A percentile compares a stretch with the other conserved stretches of the same genome.
These are phyloP conservation scores for Tephrocybe sp. DNA, from an alignment of 768 basidiomycete species.

Conservation along the genomic window DNA sequence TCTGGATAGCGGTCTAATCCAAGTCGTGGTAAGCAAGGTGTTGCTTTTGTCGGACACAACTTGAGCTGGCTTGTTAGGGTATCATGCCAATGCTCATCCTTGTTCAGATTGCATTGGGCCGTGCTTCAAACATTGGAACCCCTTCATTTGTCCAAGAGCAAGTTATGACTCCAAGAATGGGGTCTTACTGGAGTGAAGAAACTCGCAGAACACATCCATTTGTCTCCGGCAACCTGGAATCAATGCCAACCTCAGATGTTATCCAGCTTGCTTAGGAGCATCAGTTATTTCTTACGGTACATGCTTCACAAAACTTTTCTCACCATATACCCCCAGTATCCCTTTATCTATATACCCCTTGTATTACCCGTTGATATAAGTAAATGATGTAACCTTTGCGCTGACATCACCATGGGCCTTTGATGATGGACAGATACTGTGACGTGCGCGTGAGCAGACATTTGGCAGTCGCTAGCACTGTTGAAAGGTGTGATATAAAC, in stretches of 20 bases:
- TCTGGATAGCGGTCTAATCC: conserved; percentile 16
- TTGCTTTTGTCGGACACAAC: not conserved
- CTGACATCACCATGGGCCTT: no score
- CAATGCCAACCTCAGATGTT: not conserved
- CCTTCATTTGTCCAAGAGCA: not conserved
- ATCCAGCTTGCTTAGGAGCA: not conserved
- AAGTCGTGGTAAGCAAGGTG: conserved; percentile 15
- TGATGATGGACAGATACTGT: no score
- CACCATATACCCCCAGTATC: not conserved
- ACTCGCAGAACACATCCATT: not conserved
- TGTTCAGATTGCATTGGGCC: conserved; percentile 11
- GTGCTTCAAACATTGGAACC: conserved; percentile 6
- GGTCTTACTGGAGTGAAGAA: conserved; percentile 8
- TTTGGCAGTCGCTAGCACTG: no score
- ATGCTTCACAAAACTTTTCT: not conserved
- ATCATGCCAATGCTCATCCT: conserved; percentile 20
- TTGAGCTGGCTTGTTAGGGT: conserved; percentile 6
- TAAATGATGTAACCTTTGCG: no score
- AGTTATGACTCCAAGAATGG: not conserved
- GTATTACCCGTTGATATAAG: no score
- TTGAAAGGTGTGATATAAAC: no score
- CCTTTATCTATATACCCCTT: no score
- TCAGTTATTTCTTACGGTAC: not conserved
- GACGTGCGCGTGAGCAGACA: no score
- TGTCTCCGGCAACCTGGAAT: not conserved